A percentile compares a stretch with the other conserved stretches of the same genome.
phyloP scores from a whole-genome alignment of 2,329 filamentous ascomycete genomes.

The Helotiales sp. region DNA sequence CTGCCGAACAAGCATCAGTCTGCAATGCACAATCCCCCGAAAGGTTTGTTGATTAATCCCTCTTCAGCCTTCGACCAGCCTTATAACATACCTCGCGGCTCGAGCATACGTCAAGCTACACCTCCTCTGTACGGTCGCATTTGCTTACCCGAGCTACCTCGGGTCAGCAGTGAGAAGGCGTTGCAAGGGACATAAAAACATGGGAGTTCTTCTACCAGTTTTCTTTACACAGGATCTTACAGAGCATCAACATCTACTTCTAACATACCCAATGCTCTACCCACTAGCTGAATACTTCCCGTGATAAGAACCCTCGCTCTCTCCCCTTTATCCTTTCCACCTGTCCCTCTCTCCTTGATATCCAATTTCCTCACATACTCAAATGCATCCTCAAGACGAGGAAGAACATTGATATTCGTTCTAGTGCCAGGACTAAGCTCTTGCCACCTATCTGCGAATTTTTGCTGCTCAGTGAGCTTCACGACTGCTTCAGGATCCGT shows the following conservation, averaged over 20 bases:
- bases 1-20: too few species aligned
- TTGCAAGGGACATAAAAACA: too few species aligned
- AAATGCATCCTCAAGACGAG: conserved; percentile 55
- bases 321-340: conserved; percentile 5
- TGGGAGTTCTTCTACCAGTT: too few species aligned
- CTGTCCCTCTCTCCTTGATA: conserved; percentile 33
- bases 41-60: too few species aligned
- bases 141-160: too few species aligned
- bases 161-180: too few species aligned
- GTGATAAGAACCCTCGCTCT: conserved; percentile 48
- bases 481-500: conserved; percentile 40
- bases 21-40: too few species aligned
- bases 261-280: conserved; percentile 70
- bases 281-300: conserved; percentile 63
- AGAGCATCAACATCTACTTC: conserved; percentile 44
- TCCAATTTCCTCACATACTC: conserved; percentile 40
- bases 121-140: too few species aligned
- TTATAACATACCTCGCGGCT: too few species aligned
- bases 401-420: conserved; percentile 39
- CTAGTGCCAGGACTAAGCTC: conserved; percentile 7
- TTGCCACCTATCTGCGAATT: conserved; percentile 41
- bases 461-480: conserved; percentile 64
- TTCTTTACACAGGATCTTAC: too few species aligned
- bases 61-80: too few species aligned
- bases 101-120: too few species aligned